A percentile compares a stretch with the other conserved stretches of the same genome.
phyloP scores from a whole-genome alignment of 2,329 filamentous ascomycete species.

The Aspergillus calidoustus region DNA sequence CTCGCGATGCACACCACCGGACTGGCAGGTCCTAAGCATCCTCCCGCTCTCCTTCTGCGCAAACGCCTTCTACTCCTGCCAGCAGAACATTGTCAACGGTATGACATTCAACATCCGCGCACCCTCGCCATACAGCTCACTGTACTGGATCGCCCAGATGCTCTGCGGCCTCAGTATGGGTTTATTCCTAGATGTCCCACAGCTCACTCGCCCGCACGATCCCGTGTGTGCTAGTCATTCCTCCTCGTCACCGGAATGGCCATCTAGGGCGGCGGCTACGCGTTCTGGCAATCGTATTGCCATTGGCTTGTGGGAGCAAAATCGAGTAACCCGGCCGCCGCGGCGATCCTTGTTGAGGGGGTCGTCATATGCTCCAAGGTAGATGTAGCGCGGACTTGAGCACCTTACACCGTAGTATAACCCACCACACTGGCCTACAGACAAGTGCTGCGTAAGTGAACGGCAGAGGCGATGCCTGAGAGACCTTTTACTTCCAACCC shows the following conservation, averaged over 20 bases:
- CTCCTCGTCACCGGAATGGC: slow-evolving; percentile 56
- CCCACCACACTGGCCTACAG: too few relatives aligned
- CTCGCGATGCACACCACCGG: neutral
- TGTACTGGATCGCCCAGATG: slow-evolving; percentile 63
- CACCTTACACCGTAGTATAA: too few relatives aligned
- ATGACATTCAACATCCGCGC: slow-evolving; percentile 60
- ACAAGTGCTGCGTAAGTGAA: too few relatives aligned
- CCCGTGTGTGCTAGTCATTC: slow-evolving; percentile 56
- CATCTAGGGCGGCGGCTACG: slow-evolving; percentile 67
- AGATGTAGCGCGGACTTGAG: too few relatives aligned
- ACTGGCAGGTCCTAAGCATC: slow-evolving; percentile 48
- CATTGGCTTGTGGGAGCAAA: slow-evolving; percentile 63
- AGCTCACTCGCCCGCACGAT: too few relatives aligned
- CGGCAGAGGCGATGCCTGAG: too few relatives aligned
- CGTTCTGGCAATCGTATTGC: slow-evolving; percentile 66
- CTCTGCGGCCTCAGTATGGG: too few relatives aligned
- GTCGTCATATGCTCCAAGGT: slow-evolving; percentile 30
- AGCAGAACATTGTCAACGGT: slow-evolving; percentile 61
- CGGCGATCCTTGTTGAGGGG: slow-evolving; percentile 50
- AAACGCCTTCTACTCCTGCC: slow-evolving; percentile 63
- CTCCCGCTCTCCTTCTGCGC: slow-evolving; percentile 61
- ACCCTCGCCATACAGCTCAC: slow-evolving; percentile 58
- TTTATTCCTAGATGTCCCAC: too few relatives aligned
- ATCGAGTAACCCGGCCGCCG: slow-evolving; percentile 47
- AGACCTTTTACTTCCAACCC: too few relatives aligned